Evolutionary conservation across 768 basidiomycete species (phyloP).

Genomic region (Lentinula sp.): DNA sequence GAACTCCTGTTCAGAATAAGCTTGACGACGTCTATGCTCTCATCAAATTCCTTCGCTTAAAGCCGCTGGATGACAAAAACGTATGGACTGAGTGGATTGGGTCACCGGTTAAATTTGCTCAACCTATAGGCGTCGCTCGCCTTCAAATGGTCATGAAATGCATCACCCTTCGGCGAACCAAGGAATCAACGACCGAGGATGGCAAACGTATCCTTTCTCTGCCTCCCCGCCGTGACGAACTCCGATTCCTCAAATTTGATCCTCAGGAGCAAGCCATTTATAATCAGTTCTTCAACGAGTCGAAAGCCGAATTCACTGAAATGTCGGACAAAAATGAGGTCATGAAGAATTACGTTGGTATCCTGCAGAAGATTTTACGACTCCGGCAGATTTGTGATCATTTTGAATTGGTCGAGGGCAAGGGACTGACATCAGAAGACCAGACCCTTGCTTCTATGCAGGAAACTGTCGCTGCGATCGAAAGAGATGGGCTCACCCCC

Average conservation of each 20-base stretch:
- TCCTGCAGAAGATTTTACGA: constrained; percentile 92
- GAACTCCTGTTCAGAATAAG: constrained; percentile 98
- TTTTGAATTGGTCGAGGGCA: constrained; percentile 79
- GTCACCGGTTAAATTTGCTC: constrained; percentile 87
- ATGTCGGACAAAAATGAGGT: constrained; percentile 86
- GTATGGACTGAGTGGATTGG: constrained; percentile 93
- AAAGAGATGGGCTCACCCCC: constrained; percentile 71
- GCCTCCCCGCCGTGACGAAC: constrained; percentile 85
- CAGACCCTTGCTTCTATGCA: constrained; percentile 65
- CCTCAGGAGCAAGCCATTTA: constrained; percentile 81
- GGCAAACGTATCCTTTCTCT: constrained; percentile 83
- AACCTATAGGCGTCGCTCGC: constrained; percentile 84
- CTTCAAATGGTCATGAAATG: constrained; percentile 96
- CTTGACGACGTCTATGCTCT: constrained; percentile 96
- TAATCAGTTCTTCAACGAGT: constrained; percentile 81
- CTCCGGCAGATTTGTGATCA: constrained; percentile 98
- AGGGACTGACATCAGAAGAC: constrained; percentile 39
- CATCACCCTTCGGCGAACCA: constrained; percentile 93
- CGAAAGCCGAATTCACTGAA: constrained; percentile 87
- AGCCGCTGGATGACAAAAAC: constrained; percentile 90
- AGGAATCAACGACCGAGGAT: constrained; percentile 76
- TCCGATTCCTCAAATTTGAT: constrained; percentile 81
- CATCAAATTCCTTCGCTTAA: constrained; percentile 90
- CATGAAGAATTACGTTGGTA: constrained; percentile 98
- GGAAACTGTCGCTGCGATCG: constrained; percentile 70